Conservation (phyloP, 192 early-diverging fungal species). For the Linnemannia elongata region DNA sequence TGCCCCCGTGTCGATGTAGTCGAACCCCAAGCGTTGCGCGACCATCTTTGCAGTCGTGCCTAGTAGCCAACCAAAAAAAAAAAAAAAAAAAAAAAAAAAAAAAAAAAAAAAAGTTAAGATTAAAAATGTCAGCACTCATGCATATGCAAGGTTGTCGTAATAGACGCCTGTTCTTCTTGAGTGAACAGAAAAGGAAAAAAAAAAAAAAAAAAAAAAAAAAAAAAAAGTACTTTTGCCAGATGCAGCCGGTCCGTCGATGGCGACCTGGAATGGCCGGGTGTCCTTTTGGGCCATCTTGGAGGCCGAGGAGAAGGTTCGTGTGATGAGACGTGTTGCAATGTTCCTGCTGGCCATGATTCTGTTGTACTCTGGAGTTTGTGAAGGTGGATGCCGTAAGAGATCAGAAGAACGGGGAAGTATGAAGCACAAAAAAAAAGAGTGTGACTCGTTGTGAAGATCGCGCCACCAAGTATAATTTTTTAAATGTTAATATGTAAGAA, state of each 20-base stretch:
- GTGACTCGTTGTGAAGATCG: not conserved
- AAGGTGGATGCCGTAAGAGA: not conserved
- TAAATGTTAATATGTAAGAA: not conserved
- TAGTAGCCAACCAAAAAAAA: conserved; percentile 9
- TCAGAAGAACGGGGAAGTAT: not conserved
- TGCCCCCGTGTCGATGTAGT: conserved; percentile 85
- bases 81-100: not conserved
- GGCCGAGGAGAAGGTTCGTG: not conserved
- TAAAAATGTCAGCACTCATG: no score
- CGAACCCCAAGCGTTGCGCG: conserved; percentile 73
- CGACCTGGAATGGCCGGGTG: conserved; percentile 67
- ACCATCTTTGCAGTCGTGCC: conserved; percentile 80
- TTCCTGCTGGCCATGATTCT: not conserved
- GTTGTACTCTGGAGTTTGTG: not conserved
- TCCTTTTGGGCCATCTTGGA: not conserved
- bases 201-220: not conserved
- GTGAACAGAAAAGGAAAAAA: not conserved
- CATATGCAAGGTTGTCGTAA: no score
- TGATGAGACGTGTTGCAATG: not conserved
- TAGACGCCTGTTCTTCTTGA: no score
- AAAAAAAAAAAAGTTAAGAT: not conserved
- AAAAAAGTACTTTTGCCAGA: conserved; percentile 79
- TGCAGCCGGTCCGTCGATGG: conserved; percentile 87
- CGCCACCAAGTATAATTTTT: no score
- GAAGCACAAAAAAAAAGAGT: not conserved